Evolutionary conservation across 129 eudicot species (phyloP).

Genomic region (Arctium lappa): DNA sequence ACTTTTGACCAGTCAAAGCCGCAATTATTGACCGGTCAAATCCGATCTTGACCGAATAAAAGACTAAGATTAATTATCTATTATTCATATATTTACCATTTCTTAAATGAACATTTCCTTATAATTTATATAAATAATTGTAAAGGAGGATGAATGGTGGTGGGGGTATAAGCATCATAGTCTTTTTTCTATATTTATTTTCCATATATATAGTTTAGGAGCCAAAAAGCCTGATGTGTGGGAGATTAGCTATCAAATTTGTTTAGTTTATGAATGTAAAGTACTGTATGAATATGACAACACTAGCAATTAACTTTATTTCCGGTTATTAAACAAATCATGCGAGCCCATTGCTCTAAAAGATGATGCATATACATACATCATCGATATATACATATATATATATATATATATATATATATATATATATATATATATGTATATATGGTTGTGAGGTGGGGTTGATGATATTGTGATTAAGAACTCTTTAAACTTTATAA

Average conservation of each 20-base stretch:
- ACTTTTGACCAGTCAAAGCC: no score
- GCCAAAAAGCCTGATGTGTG: constrained; percentile 50
- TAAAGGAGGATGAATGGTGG: constrained; percentile 13
- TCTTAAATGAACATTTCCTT: no score
- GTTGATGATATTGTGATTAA: constrained; percentile 19
- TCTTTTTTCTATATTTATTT: not conserved
- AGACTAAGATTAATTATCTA: no score
- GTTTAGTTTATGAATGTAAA: constrained; percentile 23
- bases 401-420: not conserved
- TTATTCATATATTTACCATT: no score
- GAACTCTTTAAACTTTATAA: constrained; percentile 11
- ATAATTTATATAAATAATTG: no score
- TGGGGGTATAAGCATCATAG: constrained; percentile 26
- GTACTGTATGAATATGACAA: constrained; percentile 31
- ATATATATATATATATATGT: not conserved
- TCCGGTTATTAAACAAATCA: constrained; percentile 7
- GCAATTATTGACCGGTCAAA: no score
- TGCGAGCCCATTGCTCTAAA: constrained; percentile 9
- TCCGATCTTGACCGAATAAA: no score
- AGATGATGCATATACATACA: not conserved
- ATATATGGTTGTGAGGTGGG: constrained; percentile 2
- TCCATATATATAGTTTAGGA: not conserved
- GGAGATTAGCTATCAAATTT: constrained; percentile 36
- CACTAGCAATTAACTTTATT: constrained; percentile 26
- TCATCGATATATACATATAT: no score